Evolutionary conservation across 768 basidiomycete genomes (phyloP).

Genomic region (Mycena epipterygia): DNA sequence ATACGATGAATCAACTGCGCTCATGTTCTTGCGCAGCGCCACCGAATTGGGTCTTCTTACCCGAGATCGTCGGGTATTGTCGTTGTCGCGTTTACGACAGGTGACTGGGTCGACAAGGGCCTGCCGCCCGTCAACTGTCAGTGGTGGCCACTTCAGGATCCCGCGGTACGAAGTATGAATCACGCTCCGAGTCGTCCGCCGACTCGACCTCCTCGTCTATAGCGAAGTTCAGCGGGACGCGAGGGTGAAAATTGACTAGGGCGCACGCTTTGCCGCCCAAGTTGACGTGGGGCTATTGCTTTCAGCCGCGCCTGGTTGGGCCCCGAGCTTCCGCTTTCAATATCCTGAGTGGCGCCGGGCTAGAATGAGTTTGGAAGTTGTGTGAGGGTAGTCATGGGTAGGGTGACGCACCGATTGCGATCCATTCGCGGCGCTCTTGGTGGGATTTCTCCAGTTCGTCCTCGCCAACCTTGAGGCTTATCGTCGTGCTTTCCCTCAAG

Average conservation of each 20-base stretch:
- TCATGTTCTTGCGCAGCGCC: slow-evolving; percentile 66
- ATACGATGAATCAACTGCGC: no score
- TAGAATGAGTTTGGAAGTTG: neutral
- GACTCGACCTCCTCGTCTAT: slow-evolving; percentile 55
- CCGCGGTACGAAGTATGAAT: slow-evolving; percentile 35
- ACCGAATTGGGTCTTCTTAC: slow-evolving; percentile 64
- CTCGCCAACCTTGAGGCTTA: no score
- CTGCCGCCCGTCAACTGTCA: slow-evolving; percentile 60
- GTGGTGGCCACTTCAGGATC: slow-evolving; percentile 14
- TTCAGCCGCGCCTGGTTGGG: slow-evolving; percentile 1
- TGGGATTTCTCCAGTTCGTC: slow-evolving; percentile 34
- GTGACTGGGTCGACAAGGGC: slow-evolving; percentile 60
- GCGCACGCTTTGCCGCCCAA: slow-evolving; percentile 20
- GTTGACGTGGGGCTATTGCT: neutral
- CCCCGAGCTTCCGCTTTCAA: slow-evolving; percentile 32
- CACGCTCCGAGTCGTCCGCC: slow-evolving; percentile 44
- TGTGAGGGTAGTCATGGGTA: neutral
- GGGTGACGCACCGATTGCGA: slow-evolving; percentile 10
- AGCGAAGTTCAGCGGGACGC: neutral
- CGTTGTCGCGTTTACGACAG: neutral
- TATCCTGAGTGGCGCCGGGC: slow-evolving; percentile 22
- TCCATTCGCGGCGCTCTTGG: neutral
- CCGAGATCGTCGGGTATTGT: slow-evolving; percentile 12
- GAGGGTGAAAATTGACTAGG: neutral
- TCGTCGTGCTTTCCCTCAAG: slow-evolving; percentile 4